Percentiles rank a stretch among this genome's conserved stretches.
These are phyloP conservation scores for Starmerella cellae DNA, from an alignment of 805 yeast species.

Conservation along the genomic window DNA sequence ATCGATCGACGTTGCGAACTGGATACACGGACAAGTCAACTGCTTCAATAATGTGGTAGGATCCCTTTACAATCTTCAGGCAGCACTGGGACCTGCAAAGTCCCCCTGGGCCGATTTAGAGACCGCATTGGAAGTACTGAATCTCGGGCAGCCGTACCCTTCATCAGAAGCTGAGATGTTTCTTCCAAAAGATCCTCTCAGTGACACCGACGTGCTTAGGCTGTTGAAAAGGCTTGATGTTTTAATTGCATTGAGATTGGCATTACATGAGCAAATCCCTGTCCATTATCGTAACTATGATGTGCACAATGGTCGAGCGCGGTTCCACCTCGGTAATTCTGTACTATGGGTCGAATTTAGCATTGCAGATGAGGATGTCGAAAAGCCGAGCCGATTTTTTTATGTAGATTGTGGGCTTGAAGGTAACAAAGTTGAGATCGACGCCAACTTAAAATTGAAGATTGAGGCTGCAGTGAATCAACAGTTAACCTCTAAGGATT, in stretches of 20 bases:
- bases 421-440: conserved; percentile 17
- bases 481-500: conserved; percentile 34
- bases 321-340: conserved; percentile 41
- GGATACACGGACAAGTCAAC: conserved; percentile 71
- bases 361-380: conserved; percentile 41
- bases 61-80: conserved; percentile 54
- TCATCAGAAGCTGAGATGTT: conserved; percentile 35
- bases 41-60: conserved; percentile 49
- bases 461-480: conserved; percentile 47
- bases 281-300: conserved; percentile 46
- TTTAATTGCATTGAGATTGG: conserved; percentile 59
- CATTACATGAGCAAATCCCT: conserved; percentile 49
- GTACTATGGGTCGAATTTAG: conserved; percentile 71
- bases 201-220: conserved; percentile 43
- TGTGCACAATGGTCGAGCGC: conserved; percentile 65
- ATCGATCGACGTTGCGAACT: conserved; percentile 74
- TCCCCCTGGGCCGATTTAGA: conserved; percentile 81
- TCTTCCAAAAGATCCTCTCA: conserved; percentile 37
- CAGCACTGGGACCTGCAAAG: conserved; percentile 73
- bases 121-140: conserved; percentile 76
- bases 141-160: conserved; percentile 61
- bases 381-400: conserved; percentile 52
- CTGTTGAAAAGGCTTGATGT: conserved; percentile 60
- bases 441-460: conserved; percentile 27
- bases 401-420: conserved; percentile 67